A percentile compares a stretch with the other conserved stretches of the same genome.
phyloP scores from a whole-genome alignment of 441 rosid genomes.

The Isatis lusitanica region DNA sequence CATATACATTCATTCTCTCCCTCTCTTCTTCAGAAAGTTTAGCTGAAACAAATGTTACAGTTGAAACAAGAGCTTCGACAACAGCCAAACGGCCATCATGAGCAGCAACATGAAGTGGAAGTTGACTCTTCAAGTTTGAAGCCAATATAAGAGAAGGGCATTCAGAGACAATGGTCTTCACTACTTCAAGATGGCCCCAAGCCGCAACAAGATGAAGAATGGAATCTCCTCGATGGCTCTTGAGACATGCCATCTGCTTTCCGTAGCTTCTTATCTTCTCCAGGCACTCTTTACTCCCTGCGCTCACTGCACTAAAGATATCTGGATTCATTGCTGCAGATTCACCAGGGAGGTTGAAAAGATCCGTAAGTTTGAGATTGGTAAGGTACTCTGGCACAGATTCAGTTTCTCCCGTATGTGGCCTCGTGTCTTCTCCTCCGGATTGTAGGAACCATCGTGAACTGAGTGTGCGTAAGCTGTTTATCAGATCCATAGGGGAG shows the following conservation, averaged over 20 bases:
- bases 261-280: background rate
- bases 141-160: background rate
- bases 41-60: background rate
- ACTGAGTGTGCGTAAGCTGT: background rate
- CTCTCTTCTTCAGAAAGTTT: background rate
- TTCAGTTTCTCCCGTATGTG: background rate
- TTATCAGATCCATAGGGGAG: background rate
- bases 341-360: background rate
- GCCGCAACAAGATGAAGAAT: constrained; percentile 10
- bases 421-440: background rate
- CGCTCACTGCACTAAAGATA: background rate
- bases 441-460: background rate
- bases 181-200: background rate
- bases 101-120: background rate
- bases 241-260: constrained; percentile 2
- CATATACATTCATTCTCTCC: background rate
- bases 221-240: background rate
- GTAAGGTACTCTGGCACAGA: background rate
- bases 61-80: background rate
- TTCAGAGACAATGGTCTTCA: background rate
- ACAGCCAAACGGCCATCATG: background rate
- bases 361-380: background rate
- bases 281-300: background rate
- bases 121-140: background rate
- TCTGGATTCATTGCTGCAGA: background rate